Evolutionary conservation across 2,329 filamentous ascomycete species (phyloP).

Genomic region (Phialocephala sp.): DNA sequence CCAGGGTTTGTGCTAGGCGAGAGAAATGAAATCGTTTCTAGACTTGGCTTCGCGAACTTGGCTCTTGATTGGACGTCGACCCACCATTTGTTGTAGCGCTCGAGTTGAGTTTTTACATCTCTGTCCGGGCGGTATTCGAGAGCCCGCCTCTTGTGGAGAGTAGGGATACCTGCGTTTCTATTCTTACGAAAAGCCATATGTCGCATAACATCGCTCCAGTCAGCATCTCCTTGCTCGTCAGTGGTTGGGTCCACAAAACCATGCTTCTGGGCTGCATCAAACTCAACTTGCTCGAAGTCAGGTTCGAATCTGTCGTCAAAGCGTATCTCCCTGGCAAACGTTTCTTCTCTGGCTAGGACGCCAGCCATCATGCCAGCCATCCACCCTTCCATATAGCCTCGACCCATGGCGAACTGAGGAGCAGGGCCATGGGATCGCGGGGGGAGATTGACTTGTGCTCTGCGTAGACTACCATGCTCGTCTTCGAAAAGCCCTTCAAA

Average conservation of each 20-base stretch:
- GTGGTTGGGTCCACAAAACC: neutral
- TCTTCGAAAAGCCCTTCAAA: neutral
- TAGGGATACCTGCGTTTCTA: neutral
- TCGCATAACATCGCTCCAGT: neutral
- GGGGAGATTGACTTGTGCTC: neutral
- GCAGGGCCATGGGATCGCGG: neutral
- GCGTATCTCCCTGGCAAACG: neutral
- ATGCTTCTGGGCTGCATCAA: neutral
- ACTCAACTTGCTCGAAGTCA: neutral
- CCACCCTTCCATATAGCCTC: neutral
- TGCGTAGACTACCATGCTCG: neutral
- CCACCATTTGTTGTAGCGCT: conserved; percentile 23
- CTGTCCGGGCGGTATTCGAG: neutral
- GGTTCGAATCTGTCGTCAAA: neutral
- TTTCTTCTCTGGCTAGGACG: neutral
- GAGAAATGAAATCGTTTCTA: neutral
- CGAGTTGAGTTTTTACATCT: conserved; percentile 17
- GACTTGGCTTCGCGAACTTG: neutral
- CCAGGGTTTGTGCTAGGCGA: neutral
- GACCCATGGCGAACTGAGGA: neutral
- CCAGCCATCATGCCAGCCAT: neutral
- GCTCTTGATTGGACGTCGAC: neutral
- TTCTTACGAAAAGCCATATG: neutral
- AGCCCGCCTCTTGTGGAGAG: neutral
- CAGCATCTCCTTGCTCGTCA: neutral